These are phyloP conservation scores for Scenedesmus sp. DNA, from an alignment of 163 green algal species.

Conservation along the genomic window DNA sequence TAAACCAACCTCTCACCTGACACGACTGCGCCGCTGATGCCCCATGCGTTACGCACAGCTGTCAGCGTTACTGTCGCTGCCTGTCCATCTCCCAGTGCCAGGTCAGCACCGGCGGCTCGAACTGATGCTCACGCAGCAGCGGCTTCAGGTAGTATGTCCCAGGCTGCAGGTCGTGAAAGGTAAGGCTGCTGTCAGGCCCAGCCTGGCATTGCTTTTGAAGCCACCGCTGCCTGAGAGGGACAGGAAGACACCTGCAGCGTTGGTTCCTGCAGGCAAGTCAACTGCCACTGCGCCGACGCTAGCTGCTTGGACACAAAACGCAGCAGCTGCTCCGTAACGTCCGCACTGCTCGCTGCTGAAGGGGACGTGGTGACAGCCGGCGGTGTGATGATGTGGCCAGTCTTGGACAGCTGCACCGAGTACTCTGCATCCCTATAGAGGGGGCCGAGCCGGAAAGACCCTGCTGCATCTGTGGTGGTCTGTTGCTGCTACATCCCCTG, in stretches of 20 bases:
- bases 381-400: slow-evolving; percentile 14
- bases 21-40: slow-evolving; percentile 29
- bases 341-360: neutral
- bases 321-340: neutral
- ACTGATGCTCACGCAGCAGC: slow-evolving; percentile 44
- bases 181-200: slow-evolving; percentile 13
- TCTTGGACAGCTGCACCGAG: neutral
- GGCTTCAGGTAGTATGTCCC: slow-evolving; percentile 45
- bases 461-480: neutral
- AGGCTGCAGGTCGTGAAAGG: slow-evolving; percentile 30
- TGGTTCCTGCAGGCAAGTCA: neutral
- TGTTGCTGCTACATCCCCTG: slow-evolving; percentile 21
- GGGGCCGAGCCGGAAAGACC: neutral
- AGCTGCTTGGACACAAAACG: slow-evolving; percentile 21
- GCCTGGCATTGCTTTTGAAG: slow-evolving; percentile 42
- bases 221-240: slow-evolving; percentile 40
- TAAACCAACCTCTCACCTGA: slow-evolving; percentile 8
- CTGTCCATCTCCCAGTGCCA: slow-evolving; percentile 27
- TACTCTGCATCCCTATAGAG: slow-evolving; percentile 28
- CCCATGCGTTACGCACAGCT: slow-evolving; percentile 43
- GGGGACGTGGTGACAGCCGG: neutral
- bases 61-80: slow-evolving; percentile 1
- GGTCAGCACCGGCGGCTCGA: slow-evolving; percentile 41
- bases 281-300: slow-evolving; percentile 4
- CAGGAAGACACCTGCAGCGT: slow-evolving; percentile 27